Evolutionary conservation across 192 early-diverging fungal species (phyloP), one percentile per base, ranked within the genome.

Genomic region (Coemansia sp.): DNA sequence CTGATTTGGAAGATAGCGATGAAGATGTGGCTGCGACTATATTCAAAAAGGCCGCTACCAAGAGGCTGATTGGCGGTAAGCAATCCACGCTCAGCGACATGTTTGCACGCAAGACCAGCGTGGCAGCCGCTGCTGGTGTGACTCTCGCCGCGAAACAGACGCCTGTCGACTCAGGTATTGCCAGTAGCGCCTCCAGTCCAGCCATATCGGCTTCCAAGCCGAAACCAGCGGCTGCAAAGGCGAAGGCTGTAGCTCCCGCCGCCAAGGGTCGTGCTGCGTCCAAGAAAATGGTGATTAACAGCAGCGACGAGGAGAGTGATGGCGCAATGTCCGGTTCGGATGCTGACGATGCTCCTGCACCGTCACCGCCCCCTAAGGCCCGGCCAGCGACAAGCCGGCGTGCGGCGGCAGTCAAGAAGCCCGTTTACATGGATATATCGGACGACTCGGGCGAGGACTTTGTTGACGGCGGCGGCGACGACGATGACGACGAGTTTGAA

Each of bases 1-100:
- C 78, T 15, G 83, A 85, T 41, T 52, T 80, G 58, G 78, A 80
- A 7, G 83, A 85, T 67, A 85, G 83, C 61, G 83, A 85, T 64
- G 79, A 85, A 20, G 83, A 85, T 36, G 74, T 80, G 27, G 22
- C 78, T 1, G 5, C 60, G 57, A 63, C 60, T 4, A 78, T 85
- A 31, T 78, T 77, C 40, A 80, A 77, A 62, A 78, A 75, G 60
- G 70, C 66, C 18, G 72, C 74, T 6, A 44, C 68, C 33, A 75
- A 76, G 50, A 62, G 64, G 60, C 3, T 41, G 57, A 12, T 20
- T 53, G 3, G 58, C 34, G 40, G 22, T 41, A 69, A 70, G 73
- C 72, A 80, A 65, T 34, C 60, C 13, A 74, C 78, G 22, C 46
- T 80, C 41, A 66, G 72, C 43, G 65, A 66, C 41, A 71, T 74